Base-by-base conservation (phyloP, 2,329 filamentous ascomycete species). In the Sporothrix brunneoviolacea region DNA sequence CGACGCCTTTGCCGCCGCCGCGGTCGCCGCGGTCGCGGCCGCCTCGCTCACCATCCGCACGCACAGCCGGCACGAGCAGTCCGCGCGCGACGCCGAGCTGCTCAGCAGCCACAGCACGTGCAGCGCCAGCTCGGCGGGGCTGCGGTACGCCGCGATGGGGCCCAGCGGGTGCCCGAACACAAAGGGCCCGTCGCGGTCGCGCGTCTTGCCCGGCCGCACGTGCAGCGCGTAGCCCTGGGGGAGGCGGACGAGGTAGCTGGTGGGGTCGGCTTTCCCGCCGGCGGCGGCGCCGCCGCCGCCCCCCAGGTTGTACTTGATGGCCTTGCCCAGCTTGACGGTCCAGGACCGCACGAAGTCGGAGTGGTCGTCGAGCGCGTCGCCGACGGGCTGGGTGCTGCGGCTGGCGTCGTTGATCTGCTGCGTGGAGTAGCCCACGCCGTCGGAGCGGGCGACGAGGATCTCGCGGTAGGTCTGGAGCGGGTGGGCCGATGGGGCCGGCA, bases 161-260 rank as follows among this genome's bases (percentile, higher is more conserved):
- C 54, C 57, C 24, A 53, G 52, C 39, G 54, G 54, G 43, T 60
- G 58, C 2, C 58, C 58, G 45, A 55, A 59, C 9, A 57, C 54
- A 21, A 55, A 45, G n/a, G 52, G 53, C 6, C 76, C 70, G 62
- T 84, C 81, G 65, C 86, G 84, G 76, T 94, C 91, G 16, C 47
- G 50, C 10, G 41, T 50, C 45, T 56, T 53, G 39, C 55, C 55
- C 12, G 51, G 49, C 4, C 57, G 53, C 9, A 55, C 43, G 46
- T 56, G 54, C 42, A 59, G 48, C n/a, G 51, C 27, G 47, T 56
- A 59, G 46, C 58, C 58, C 30, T 49, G 18, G 4, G 57, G 57
- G 8, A 59, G 39, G 12, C 55, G 54, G 18, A 58, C 55, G 24
- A 58, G 44, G 35, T 60, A 60, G 48, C 45, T 48, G 13, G 32